Percentiles rank a stretch among this genome's conserved stretches.
phyloP scores from a whole-genome alignment of 2,329 filamentous ascomycete genomes.

The Colletotrichum lini region DNA sequence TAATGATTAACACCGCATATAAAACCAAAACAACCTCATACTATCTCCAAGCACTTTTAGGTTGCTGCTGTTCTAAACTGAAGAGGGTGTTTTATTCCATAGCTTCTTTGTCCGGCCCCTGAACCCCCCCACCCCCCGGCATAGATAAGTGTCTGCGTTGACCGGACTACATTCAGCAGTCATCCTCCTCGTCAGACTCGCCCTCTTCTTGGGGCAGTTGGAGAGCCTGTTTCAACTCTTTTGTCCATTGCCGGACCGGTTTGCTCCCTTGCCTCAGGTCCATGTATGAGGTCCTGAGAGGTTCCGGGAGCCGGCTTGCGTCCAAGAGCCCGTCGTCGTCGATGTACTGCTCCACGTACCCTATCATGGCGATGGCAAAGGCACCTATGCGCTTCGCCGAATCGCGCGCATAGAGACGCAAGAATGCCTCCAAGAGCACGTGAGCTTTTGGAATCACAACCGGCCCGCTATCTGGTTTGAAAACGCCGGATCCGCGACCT shows the following conservation, averaged over 20 bases:
- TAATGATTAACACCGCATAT: no score
- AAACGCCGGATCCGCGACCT: constrained; percentile 33
- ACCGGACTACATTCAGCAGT: not conserved
- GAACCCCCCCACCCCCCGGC: no score
- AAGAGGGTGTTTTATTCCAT: no score
- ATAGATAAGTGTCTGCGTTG: no score
- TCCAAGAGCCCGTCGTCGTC: constrained; percentile 47
- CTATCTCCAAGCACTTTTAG: no score
- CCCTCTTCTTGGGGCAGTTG: not conserved
- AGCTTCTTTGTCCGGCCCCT: no score
- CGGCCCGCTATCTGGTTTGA: constrained; percentile 28
- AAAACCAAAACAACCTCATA: no score
- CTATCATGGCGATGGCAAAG: constrained; percentile 46
- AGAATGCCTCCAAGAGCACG: constrained; percentile 46
- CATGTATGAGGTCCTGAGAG: constrained; percentile 42
- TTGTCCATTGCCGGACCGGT: constrained; percentile 42
- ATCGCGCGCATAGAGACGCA: constrained; percentile 47
- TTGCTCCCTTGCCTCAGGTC: constrained; percentile 40
- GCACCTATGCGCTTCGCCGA: constrained; percentile 40
- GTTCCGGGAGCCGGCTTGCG: constrained; percentile 43
- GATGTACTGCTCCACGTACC: constrained; percentile 46
- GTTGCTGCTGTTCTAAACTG: no score
- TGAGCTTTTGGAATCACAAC: constrained; percentile 45
- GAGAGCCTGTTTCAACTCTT: constrained; percentile 41
- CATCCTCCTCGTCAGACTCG: constrained; percentile 9